phyloP scores from a whole-genome alignment of 805 yeast genomes.

The Metschnikowia lochheadii region DNA sequence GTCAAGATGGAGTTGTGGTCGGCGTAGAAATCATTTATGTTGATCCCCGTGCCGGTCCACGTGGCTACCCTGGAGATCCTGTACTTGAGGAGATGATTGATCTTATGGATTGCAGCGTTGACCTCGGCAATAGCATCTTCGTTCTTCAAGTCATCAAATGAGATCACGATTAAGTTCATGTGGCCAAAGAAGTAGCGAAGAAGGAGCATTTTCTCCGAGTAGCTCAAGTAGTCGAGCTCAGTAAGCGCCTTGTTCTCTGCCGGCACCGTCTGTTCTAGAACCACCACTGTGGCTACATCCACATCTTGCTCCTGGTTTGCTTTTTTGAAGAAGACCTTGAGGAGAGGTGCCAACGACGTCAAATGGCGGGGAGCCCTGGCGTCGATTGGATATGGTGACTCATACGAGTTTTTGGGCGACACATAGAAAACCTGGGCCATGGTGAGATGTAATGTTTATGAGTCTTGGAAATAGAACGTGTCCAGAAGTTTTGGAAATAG shows the following conservation, averaged over 20 bases:
- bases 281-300: constrained; percentile 30
- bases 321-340: constrained; percentile 22
- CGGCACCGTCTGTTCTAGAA: constrained; percentile 16
- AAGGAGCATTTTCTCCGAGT: constrained; percentile 27
- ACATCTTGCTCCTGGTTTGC: constrained; percentile 34
- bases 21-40: constrained; percentile 19
- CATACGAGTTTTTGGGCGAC: constrained; percentile 11
- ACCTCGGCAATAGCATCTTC: constrained; percentile 12
- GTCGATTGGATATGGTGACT: constrained; percentile 7
- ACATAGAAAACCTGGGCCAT: constrained; percentile 21
- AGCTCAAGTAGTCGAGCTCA: constrained; percentile 23
- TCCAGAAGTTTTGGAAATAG: too few species aligned
- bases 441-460: not conserved
- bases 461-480: too few species aligned
- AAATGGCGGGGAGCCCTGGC: constrained; percentile 20
- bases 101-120: constrained; percentile 20
- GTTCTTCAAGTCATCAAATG: constrained; percentile 8
- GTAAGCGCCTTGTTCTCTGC: constrained; percentile 1
- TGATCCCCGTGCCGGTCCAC: constrained; percentile 37
- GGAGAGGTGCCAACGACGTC: constrained; percentile 14
- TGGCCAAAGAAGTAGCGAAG: constrained; percentile 37
- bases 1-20: constrained; percentile 2
- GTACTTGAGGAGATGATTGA: constrained; percentile 24
- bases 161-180: constrained; percentile 30
- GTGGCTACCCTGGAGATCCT: constrained; percentile 39